A percentile compares a stretch with the other conserved stretches of the same genome.
Evolutionary conservation across 208 protist genomes (phyloP).

Genomic region (Acanthamoeba royreba): DNA sequence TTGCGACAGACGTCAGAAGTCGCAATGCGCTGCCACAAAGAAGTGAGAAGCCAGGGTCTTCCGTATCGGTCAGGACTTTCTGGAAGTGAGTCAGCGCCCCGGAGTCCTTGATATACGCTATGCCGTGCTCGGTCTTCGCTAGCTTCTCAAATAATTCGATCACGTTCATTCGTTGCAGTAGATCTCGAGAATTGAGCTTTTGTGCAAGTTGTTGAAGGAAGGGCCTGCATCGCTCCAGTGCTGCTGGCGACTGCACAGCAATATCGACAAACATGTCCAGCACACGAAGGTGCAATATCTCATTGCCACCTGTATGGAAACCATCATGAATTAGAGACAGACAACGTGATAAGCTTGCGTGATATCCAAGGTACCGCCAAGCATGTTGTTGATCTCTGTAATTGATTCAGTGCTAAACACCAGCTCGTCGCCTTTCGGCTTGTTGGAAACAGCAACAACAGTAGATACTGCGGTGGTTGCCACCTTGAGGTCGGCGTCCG

Average conservation of each 20-base stretch:
- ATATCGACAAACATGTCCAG: not conserved
- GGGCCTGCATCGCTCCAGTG: not conserved
- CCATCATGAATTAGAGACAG: not conserved
- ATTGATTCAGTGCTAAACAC: not conserved
- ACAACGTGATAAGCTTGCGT: not conserved
- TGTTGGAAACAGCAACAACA: not conserved
- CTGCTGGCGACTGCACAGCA: not conserved
- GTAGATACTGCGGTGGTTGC: not conserved
- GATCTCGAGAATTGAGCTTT: not conserved
- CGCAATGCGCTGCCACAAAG: not conserved
- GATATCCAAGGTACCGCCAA: not conserved
- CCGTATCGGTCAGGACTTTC: not conserved
- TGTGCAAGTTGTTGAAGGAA: not conserved
- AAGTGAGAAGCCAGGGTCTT: not conserved
- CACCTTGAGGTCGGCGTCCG: not conserved
- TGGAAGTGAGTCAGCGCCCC: not conserved
- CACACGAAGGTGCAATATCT: not conserved
- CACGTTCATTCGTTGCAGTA: not conserved
- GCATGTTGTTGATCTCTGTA: not conserved
- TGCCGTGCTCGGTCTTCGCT: not conserved
- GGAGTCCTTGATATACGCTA: not conserved
- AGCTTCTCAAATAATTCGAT: constrained; percentile 14
- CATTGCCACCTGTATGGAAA: not conserved
- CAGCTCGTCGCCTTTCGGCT: not conserved
- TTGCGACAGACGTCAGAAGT: not conserved